Evolutionary conservation across 2,329 filamentous ascomycete species (phyloP).

Genomic region (Epichloe coenophiala): DNA sequence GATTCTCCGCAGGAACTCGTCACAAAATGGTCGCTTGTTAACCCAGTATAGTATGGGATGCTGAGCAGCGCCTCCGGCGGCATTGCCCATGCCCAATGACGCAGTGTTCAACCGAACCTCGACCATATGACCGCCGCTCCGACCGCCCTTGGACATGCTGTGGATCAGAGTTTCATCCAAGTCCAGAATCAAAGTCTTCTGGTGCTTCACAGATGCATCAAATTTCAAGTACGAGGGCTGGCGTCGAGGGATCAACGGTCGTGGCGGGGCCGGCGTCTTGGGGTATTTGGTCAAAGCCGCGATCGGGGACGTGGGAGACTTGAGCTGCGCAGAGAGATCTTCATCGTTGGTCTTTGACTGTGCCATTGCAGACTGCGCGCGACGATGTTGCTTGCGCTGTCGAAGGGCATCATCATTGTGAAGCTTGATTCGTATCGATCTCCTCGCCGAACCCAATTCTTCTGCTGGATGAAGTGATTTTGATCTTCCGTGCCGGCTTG

Average conservation of each 20-base stretch:
- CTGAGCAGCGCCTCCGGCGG: conserved; percentile 56
- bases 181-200: conserved; percentile 91
- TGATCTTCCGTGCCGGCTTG: conserved; percentile 44
- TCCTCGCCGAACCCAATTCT: conserved; percentile 50
- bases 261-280: conserved; percentile 74
- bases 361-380: conserved; percentile 37
- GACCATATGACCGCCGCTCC: conserved; percentile 95
- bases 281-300: conserved; percentile 77
- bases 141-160: conserved; percentile 90
- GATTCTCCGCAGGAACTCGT: conserved; percentile 84
- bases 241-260: conserved; percentile 76
- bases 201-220: conserved; percentile 42
- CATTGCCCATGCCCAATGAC: conserved; percentile 47
- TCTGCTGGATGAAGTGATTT: conserved; percentile 47
- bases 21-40: conserved; percentile 91
- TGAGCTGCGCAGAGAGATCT: conserved; percentile 66
- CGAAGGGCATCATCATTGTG: conserved; percentile 65
- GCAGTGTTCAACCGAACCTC: conserved; percentile 80
- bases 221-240: conserved; percentile 75
- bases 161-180: conserved; percentile 96
- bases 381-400: conserved; percentile 59
- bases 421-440: conserved; percentile 84
- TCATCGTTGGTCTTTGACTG: conserved; percentile 28
- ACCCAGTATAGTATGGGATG: conserved; percentile 98
- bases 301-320: conserved; percentile 80